Evolutionary conservation across 2,329 filamentous ascomycete species (phyloP), one percentile per base, ranked within the genome.

Genomic region (Pestalotiopsis fici): DNA sequence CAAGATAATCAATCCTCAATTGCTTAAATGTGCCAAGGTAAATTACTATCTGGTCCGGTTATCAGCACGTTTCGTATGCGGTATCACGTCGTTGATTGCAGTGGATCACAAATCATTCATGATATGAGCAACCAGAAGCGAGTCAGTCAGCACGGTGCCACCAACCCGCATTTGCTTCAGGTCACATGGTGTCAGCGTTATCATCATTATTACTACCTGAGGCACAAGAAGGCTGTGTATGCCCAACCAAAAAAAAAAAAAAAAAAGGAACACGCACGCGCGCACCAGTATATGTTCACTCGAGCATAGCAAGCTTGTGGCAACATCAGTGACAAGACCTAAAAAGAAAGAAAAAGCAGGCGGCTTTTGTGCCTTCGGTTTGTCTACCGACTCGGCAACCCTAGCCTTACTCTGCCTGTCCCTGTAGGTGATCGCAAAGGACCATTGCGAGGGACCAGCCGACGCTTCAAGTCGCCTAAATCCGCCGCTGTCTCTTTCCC

Each of bases 101-200:
- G 57, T 37, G 31, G 57, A 47, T 37, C 21, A 62, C 21, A 15
- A 62, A 43, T 23, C 35, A 13, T 62, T 31, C n/a, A 37, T 43
- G 59, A 62, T 62, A 47, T 43, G 25, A 62, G 23, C 55, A 31
- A 6, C 27, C 18, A 50, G n/a, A 47, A 47, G 13, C 6, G 21
- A 23, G 59, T 35, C 25, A 23, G 35, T 50, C 59, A 62, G 35
- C 57, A 60, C 25, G 1, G 37, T 50, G 59, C 59, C 59, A 28
- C 37, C 25, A 62, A 15, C 59, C 35, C 59, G 37, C 59, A 62
- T 23, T 23, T 62, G 21, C 4, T 15, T 9, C 11, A 25, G 39
- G 59, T 62, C 59, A 62, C 59, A 62, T 62, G 59, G 23, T 43
- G 59, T 43, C 59, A 62, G 35, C 59, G 25, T 39, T 28, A 59